Percentiles rank a stretch among this genome's conserved stretches.
Conservation (phyloP, 495 filamentous ascomycete genomes). For the Pyrenula aspistea region DNA sequence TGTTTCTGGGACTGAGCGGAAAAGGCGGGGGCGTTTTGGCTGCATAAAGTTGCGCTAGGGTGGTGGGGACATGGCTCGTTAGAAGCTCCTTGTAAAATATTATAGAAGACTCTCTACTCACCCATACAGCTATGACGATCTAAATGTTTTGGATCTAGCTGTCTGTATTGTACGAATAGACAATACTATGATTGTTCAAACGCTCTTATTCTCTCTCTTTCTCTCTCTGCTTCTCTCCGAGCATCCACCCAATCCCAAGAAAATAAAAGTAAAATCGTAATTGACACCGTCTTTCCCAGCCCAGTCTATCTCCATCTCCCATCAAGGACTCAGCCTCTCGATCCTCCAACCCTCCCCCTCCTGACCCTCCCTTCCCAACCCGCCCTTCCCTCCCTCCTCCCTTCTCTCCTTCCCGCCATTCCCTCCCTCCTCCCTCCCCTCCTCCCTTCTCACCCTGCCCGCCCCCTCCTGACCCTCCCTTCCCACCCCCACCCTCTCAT, state of each 20-base stretch:
- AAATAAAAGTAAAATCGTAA: too few species aligned
- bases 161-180: neutral
- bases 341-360: slow-evolving; percentile 8
- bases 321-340: slow-evolving; percentile 2
- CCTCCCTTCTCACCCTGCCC: slow-evolving; percentile 47
- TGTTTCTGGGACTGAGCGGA: neutral
- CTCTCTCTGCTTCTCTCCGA: too few species aligned
- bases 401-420: slow-evolving; percentile 22
- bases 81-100: neutral
- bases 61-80: neutral
- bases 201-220: neutral
- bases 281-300: too few species aligned
- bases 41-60: neutral
- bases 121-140: slow-evolving; percentile 10
- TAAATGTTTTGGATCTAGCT: slow-evolving; percentile 8
- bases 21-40: neutral
- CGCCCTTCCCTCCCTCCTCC: slow-evolving; percentile 33
- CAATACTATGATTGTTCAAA: neutral
- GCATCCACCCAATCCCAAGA: too few species aligned
- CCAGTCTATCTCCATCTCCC: too few species aligned
- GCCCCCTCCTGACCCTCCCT: slow-evolving; percentile 19
- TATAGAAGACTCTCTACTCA: slow-evolving; percentile 13
- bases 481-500: slow-evolving; percentile 42
- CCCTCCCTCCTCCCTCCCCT: slow-evolving; percentile 30
- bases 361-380: slow-evolving; percentile 16